Percentiles rank a stretch among this genome's conserved stretches.
phyloP scores from a whole-genome alignment of 768 basidiomycete genomes.

The Infundibulicybe gibba region DNA sequence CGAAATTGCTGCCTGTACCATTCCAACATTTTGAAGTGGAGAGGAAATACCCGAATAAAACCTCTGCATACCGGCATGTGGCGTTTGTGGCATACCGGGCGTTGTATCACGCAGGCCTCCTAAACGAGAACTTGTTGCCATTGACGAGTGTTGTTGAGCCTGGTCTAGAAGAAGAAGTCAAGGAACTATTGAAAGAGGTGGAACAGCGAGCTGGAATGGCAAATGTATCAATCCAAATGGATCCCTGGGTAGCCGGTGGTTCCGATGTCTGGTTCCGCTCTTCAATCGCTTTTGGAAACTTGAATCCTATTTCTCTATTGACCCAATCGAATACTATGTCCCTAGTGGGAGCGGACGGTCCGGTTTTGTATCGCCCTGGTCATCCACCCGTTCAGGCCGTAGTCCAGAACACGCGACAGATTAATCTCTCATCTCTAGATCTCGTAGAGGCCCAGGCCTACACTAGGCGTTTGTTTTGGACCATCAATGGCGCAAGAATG shows the following conservation, averaged over 20 bases:
- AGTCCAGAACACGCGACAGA: slow-evolving; percentile 18
- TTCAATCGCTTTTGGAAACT: slow-evolving; percentile 44
- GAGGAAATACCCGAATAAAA: slow-evolving; percentile 48
- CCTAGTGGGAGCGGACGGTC: slow-evolving; percentile 28
- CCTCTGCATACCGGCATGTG: slow-evolving; percentile 62
- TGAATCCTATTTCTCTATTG: slow-evolving; percentile 46
- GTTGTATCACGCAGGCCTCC: slow-evolving; percentile 53
- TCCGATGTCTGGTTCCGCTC: slow-evolving; percentile 46
- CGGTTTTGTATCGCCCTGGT: slow-evolving; percentile 44
- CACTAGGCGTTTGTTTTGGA: slow-evolving; percentile 62
- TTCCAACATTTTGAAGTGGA: slow-evolving; percentile 51
- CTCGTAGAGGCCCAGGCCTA: slow-evolving; percentile 42
- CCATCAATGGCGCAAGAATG: slow-evolving; percentile 56
- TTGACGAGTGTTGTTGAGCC: slow-evolving; percentile 52
- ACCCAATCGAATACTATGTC: slow-evolving; percentile 35
- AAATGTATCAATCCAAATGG: slow-evolving; percentile 53
- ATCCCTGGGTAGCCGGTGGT: slow-evolving; percentile 50
- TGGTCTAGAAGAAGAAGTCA: slow-evolving; percentile 59
- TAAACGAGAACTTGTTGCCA: slow-evolving; percentile 73
- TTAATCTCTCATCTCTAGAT: slow-evolving; percentile 18
- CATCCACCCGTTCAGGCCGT: slow-evolving; percentile 22
- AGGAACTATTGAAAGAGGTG: slow-evolving; percentile 55
- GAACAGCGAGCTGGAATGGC: slow-evolving; percentile 59
- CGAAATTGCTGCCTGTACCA: slow-evolving; percentile 46
- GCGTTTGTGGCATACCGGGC: slow-evolving; percentile 68